phyloP scores from a whole-genome alignment of 1,284 basidiomycete genomes.

The Ustilago nuda region DNA sequence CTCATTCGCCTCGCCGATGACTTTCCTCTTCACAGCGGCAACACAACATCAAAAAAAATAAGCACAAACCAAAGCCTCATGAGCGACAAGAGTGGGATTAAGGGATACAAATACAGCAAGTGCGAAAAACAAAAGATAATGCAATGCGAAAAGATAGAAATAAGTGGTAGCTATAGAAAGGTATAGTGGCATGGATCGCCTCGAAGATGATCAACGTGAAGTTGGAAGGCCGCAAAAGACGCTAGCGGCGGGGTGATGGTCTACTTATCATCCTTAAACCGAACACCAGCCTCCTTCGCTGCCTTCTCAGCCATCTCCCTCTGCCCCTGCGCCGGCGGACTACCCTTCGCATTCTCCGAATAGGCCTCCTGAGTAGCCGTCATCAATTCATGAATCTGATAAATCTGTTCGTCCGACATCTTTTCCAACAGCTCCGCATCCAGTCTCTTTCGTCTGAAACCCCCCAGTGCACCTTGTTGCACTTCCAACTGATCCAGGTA shows the following conservation, averaged over 20 bases:
- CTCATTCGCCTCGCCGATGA: not conserved
- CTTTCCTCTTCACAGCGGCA: not conserved
- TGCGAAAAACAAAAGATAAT: constrained; percentile 5
- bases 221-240: not conserved
- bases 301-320: constrained; percentile 45
- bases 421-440: constrained; percentile 59
- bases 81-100: too few relatives aligned
- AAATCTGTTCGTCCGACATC: constrained; percentile 69
- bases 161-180: not conserved
- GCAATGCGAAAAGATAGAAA: constrained; percentile 22
- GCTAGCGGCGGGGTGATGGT: not conserved
- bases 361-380: constrained; percentile 59
- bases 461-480: constrained; percentile 39
- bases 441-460: constrained; percentile 50
- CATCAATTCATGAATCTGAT: constrained; percentile 68
- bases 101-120: constrained; percentile 35
- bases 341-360: constrained; percentile 52
- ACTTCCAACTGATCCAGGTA: constrained; percentile 65
- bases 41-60: not conserved
- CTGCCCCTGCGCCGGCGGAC: constrained; percentile 30
- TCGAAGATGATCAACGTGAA: not conserved
- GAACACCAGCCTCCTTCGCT: constrained; percentile 41
- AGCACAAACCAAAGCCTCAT: not conserved
- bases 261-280: constrained; percentile 40
- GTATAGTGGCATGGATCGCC: not conserved